Conservation (phyloP, 805 yeast genomes). For the Kodamaea neixiangensis region DNA sequence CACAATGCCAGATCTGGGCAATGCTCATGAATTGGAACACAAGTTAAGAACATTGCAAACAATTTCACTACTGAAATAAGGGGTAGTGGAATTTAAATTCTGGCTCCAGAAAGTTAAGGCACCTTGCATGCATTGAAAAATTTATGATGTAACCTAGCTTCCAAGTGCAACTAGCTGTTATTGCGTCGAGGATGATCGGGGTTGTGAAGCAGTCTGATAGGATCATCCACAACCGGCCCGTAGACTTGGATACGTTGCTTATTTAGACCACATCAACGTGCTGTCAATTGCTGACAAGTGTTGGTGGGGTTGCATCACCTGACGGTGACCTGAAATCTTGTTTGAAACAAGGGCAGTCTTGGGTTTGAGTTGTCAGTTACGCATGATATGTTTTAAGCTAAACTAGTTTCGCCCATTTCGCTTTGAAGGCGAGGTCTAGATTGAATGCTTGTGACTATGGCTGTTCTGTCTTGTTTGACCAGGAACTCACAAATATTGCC, state of each 20-base stretch:
- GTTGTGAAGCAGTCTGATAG: not conserved
- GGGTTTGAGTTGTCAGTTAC: too few relatives aligned
- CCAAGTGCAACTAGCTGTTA: not conserved
- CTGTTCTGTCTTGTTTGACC: too few relatives aligned
- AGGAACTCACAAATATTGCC: not conserved
- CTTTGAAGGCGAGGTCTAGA: too few relatives aligned
- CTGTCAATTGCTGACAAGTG: not conserved
- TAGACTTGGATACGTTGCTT: not conserved
- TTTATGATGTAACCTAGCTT: constrained; percentile 1
- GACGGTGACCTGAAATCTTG: too few relatives aligned
- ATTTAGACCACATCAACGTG: not conserved
- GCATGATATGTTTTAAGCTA: too few relatives aligned
- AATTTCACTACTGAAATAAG: not conserved
- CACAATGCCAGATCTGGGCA: not conserved
- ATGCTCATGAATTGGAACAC: not conserved
- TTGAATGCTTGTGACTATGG: too few relatives aligned
- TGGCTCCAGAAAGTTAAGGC: not conserved
- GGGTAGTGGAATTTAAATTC: not conserved
- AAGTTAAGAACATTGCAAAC: not conserved
- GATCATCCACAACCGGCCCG: not conserved
- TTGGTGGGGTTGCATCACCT: not conserved
- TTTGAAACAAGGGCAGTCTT: too few relatives aligned
- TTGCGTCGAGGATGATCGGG: not conserved
- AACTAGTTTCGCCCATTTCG: too few relatives aligned
- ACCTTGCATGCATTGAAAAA: not conserved